Conservation (phyloP, 1,139 yeast genomes). For the Eremothecium cymbalariae region DNA sequence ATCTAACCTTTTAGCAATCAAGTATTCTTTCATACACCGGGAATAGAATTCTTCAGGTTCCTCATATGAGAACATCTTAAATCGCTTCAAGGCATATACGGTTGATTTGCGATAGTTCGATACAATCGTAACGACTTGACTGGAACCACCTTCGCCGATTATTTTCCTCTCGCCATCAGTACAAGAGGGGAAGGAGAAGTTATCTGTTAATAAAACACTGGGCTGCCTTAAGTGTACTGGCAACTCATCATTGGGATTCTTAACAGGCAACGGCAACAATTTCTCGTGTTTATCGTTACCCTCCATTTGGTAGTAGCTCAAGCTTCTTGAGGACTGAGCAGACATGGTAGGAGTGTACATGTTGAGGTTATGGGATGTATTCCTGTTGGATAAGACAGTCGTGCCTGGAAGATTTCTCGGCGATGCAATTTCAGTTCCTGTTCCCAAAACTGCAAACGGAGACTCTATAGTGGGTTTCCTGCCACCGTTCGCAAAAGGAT, state of each 20-base stretch:
- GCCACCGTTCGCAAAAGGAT: constrained; percentile 21
- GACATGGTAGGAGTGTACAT: constrained; percentile 5
- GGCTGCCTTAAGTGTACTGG: constrained; percentile 49
- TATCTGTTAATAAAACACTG: constrained; percentile 48
- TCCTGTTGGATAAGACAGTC: constrained; percentile 7
- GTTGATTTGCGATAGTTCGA: constrained; percentile 34
- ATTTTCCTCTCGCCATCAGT: constrained; percentile 36
- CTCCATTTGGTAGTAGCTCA: constrained; percentile 26
- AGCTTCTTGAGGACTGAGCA: constrained; percentile 8
- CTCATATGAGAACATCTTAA: constrained; percentile 53
- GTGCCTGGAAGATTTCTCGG: constrained; percentile 16
- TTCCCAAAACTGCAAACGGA: constrained; percentile 17
- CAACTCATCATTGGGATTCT: constrained; percentile 57
- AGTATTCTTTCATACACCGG: constrained; percentile 55
- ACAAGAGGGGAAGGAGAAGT: constrained; percentile 40
- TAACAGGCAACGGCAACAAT: constrained; percentile 54
- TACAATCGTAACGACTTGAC: constrained; percentile 51
- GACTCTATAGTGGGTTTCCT: constrained; percentile 7
- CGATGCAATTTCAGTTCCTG: constrained; percentile 25
- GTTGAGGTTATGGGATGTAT: constrained; percentile 3
- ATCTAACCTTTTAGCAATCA: constrained; percentile 47
- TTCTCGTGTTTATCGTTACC: constrained; percentile 35
- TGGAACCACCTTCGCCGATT: constrained; percentile 67
- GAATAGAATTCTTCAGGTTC: constrained; percentile 57
- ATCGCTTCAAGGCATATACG: constrained; percentile 55